Percentiles rank a stretch among this genome's conserved stretches.
phyloP scores from a whole-genome alignment of 2,329 filamentous ascomycete genomes.

The Ceratocystis eucalypticola region DNA sequence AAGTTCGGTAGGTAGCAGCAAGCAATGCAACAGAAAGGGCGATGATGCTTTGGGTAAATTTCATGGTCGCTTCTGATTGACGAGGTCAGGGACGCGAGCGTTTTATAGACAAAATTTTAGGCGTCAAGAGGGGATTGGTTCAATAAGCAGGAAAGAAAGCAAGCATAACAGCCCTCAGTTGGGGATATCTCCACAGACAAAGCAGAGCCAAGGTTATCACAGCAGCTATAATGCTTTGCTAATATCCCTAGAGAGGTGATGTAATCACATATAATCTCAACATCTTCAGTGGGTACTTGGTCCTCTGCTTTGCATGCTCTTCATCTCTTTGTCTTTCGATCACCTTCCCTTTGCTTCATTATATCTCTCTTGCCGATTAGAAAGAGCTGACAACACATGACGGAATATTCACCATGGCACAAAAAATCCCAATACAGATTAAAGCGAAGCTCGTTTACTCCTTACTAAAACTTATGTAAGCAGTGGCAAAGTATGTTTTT shows the following conservation, averaged over 20 bases:
- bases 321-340: not conserved
- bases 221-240: not conserved
- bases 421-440: no score
- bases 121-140: not conserved
- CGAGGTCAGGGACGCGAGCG: not conserved
- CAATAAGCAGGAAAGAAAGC: no score
- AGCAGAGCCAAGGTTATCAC: not conserved
- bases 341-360: not conserved
- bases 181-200: no score
- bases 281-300: not conserved
- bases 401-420: not conserved
- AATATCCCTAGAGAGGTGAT: not conserved
- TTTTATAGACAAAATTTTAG: constrained; percentile 6
- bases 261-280: not conserved
- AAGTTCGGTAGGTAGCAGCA: constrained; percentile 3
- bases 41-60: constrained; percentile 10
- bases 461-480: not conserved
- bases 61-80: constrained; percentile 5
- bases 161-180: no score
- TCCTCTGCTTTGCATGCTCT: not conserved
- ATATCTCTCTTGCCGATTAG: constrained; percentile 8
- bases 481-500: not conserved
- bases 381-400: constrained; percentile 17
- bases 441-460: not conserved
- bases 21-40: constrained; percentile 11